Percentiles rank a stretch among this genome's conserved stretches.
Conservation (phyloP, 352 stramenopile species). For the Phytophthora multivora region DNA sequence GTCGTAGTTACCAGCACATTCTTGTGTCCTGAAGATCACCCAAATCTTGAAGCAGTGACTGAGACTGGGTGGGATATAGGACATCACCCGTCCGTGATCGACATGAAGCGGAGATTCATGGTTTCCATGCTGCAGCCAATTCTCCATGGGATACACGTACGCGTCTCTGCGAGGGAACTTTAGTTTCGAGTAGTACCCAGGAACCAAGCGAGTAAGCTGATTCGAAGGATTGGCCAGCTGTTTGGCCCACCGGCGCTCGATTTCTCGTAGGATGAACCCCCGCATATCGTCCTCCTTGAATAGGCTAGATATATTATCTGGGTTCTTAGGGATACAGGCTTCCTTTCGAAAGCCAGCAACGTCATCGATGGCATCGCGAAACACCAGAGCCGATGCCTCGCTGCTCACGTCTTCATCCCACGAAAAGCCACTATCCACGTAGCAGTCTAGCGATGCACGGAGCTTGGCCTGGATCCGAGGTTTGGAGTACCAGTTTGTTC, state of each 20-base stretch:
- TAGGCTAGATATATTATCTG: not conserved
- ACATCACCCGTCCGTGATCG: not conserved
- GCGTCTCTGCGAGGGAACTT: not conserved
- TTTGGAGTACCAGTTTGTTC: too few species aligned
- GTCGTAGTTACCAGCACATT: not conserved
- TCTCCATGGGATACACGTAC: not conserved
- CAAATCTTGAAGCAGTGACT: not conserved
- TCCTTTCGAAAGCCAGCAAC: not conserved
- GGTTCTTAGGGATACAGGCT: not conserved
- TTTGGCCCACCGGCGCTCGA: too few species aligned
- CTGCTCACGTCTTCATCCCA: not conserved
- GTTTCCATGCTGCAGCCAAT: not conserved
- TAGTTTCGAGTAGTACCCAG: not conserved
- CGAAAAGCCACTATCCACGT: not conserved
- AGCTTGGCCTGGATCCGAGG: too few species aligned
- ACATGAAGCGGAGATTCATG: not conserved
- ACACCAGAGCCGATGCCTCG: not conserved
- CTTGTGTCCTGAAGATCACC: not conserved
- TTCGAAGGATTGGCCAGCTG: not conserved
- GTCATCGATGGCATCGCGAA: not conserved
- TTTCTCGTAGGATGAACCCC: not conserved
- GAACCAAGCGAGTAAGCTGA: not conserved
- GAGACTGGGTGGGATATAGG: not conserved
- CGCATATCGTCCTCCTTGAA: not conserved
- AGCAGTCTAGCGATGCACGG: too few species aligned